Base-by-base conservation (phyloP, 1,284 basidiomycete genomes). In the Ustilago sp. region DNA sequence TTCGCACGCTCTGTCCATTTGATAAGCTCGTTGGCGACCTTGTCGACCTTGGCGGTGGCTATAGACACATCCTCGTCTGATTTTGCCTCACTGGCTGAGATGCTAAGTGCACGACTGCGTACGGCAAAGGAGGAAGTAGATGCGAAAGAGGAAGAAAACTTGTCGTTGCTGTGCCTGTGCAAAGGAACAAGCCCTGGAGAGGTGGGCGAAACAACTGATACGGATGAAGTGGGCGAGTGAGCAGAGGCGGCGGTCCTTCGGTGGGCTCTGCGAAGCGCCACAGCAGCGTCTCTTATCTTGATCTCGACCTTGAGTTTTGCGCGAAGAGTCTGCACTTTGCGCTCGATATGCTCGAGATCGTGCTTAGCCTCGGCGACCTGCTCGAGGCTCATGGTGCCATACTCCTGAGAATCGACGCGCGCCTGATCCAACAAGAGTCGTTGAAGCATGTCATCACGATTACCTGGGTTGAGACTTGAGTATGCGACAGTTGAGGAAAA, bases 271-370 rank as follows among this genome's bases (percentile, higher is more conserved):
- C 80, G 77, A 9, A 82, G 63, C 28, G 78, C 78, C n/a, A 80
- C 69, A 38, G 80, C 80, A 19, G 80, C 80, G 50, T 82, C 80
- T 19, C 80, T 63, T 36, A 82, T 79, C 45, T 72, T 68, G 57
- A 68, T 75, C 45, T 81, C 77, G 36, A 82, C 80, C 41, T 78
- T 77, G 59, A 82, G 73, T 57, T 82, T 82, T 45, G 63, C 66
- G 52, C 74, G 72, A 2, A 79, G 58, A 34, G 61, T 69, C 35
- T 63, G 55, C 0, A 77, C 50, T n/a, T 71, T 73, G 41, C 62
- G 55, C 34, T 81, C 80, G 52, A 81, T 61, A 17, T 69, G 74
- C 43, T 68, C 74, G 53, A 82, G 64, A 34, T 82, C 79, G 35
- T 61, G 69, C 62, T 81, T 77, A 13, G 63, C 48, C 31, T 75